Conservation (phyloP, 257 asterid species). For the Agastache rugosa region DNA sequence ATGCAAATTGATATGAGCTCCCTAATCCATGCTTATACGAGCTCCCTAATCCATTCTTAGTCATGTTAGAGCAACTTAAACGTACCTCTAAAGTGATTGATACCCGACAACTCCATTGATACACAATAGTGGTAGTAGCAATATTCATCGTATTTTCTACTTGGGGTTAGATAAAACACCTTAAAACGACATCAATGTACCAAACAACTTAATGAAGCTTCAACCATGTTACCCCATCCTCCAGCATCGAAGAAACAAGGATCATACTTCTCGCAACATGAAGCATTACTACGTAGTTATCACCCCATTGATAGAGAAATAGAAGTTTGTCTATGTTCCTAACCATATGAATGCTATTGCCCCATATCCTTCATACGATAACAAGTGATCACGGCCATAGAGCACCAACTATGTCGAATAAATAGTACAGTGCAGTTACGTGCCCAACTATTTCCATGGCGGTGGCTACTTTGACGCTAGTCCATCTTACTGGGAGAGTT, state of each 20-base stretch:
- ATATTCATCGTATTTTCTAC: neutral
- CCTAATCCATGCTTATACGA: neutral
- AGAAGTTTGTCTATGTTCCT: neutral
- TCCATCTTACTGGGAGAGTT: too few relatives aligned
- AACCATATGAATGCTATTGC: neutral
- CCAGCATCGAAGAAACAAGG: neutral
- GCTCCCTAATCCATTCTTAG: neutral
- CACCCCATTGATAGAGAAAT: neutral
- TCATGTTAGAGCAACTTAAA: neutral
- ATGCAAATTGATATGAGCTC: neutral
- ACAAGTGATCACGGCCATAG: too few relatives aligned
- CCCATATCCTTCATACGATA: neutral
- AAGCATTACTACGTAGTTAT: neutral
- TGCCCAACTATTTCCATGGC: too few relatives aligned
- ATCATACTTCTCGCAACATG: neutral
- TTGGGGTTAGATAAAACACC: neutral
- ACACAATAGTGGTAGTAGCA: neutral
- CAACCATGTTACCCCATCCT: neutral
- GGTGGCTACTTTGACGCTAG: too few relatives aligned
- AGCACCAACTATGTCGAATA: neutral
- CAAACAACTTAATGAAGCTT: slow-evolving; percentile 6
- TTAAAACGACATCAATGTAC: neutral
- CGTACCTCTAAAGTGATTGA: neutral
- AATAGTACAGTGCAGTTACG: too few relatives aligned
- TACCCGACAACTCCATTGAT: neutral